A percentile compares a stretch with the other conserved stretches of the same genome.
Conservation (phyloP, 1,139 yeast genomes). For the Pichia sp. region DNA sequence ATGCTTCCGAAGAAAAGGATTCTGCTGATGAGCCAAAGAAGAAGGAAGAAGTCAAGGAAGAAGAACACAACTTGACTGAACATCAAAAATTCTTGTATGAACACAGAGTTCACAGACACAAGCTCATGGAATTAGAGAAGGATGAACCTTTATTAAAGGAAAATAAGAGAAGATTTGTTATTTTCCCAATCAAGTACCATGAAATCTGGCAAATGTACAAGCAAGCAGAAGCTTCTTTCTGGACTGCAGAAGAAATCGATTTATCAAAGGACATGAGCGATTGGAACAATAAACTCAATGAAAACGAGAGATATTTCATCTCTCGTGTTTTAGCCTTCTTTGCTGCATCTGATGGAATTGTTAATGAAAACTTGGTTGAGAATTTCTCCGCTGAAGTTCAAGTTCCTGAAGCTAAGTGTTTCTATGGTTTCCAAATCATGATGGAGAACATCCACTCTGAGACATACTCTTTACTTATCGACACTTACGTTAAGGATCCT, state of each 20-base stretch:
- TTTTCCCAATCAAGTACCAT: slow-evolving; percentile 95
- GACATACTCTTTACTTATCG: slow-evolving; percentile 90
- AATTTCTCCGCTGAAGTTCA: slow-evolving; percentile 97
- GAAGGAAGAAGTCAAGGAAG: slow-evolving; percentile 8
- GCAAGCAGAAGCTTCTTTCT: slow-evolving; percentile 98
- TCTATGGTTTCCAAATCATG: slow-evolving; percentile 99
- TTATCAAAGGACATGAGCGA: slow-evolving; percentile 84
- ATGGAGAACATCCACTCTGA: slow-evolving; percentile 99
- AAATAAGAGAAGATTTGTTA: slow-evolving; percentile 84
- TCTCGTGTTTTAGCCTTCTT: slow-evolving; percentile 95
- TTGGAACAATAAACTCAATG: slow-evolving; percentile 81
- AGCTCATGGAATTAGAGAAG: slow-evolving; percentile 67
- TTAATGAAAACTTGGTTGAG: slow-evolving; percentile 94
- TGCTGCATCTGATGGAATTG: slow-evolving; percentile 98
- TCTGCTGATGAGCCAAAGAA: slow-evolving; percentile 17
- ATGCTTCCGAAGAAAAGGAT: slow-evolving; percentile 25
- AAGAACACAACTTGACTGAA: slow-evolving; percentile 12
- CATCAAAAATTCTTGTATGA: slow-evolving; percentile 51
- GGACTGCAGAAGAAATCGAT: slow-evolving; percentile 99
- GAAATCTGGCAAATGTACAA: slow-evolving; percentile 99
- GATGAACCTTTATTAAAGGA: slow-evolving; percentile 86
- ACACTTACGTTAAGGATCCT: slow-evolving; percentile 92
- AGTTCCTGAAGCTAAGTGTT: slow-evolving; percentile 96
- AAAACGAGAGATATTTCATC: slow-evolving; percentile 84
- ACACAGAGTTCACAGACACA: slow-evolving; percentile 64